Conservation (phyloP, 2,329 filamentous ascomycete genomes). For the Chaetomiaceae sp. region DNA sequence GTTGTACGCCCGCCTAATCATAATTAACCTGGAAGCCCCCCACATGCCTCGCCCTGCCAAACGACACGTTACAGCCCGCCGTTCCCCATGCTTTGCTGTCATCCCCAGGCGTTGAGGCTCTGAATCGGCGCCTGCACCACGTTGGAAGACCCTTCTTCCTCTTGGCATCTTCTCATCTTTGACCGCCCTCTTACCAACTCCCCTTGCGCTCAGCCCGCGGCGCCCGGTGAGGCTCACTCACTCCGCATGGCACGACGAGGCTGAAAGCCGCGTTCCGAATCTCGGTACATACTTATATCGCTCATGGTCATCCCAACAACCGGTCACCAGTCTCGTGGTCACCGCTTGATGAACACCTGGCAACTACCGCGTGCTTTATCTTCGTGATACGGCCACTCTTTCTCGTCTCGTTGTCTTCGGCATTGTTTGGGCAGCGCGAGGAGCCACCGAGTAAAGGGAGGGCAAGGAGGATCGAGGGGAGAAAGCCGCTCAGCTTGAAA, state of each 20-base stretch:
- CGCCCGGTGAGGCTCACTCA: slow-evolving; percentile 5
- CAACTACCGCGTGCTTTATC: not conserved
- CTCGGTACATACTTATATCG: not conserved
- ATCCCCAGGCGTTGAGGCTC: too few relatives aligned
- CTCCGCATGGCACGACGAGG: not conserved
- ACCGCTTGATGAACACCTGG: not conserved
- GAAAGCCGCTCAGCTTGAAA: too few relatives aligned
- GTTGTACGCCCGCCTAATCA: not conserved
- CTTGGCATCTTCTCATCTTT: too few relatives aligned
- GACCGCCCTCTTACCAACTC: not conserved
- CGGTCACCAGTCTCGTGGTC: not conserved
- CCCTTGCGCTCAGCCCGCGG: not conserved
- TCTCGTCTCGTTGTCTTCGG: not conserved
- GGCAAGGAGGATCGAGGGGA: too few relatives aligned
- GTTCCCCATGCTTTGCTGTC: not conserved
- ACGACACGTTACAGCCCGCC: not conserved
- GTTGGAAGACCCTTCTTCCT: too few relatives aligned
- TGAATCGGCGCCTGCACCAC: too few relatives aligned
- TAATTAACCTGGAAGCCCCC: not conserved
- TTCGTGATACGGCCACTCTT: not conserved
- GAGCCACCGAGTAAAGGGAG: too few relatives aligned
- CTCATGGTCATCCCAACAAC: not conserved
- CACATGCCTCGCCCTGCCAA: not conserved
- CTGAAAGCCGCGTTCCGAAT: not conserved
- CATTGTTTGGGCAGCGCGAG: not conserved